Base-by-base conservation (phyloP, 2,329 filamentous ascomycete genomes). In the Mycosphaerella sp. region DNA sequence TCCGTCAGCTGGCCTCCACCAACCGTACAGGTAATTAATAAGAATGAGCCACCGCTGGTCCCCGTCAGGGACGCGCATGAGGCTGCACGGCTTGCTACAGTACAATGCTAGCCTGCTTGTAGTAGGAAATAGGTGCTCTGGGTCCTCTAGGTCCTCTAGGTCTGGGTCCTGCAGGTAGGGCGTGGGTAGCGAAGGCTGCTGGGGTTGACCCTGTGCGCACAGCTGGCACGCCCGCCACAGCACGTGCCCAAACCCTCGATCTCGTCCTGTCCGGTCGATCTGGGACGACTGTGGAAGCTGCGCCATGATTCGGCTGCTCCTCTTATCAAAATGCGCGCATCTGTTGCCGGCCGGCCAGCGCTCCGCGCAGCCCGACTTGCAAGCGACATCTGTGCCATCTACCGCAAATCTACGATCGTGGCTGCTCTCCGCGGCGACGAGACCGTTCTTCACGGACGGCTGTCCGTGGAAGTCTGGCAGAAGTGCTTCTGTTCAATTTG, bases 181-280 rank as follows among this genome's bases (percentile, higher is more conserved):
- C 4, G 30, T 5, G 10, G 4, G 30, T 8, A 34, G 30, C 30
- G 10, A 8, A 34, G 10, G 30, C 21, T 34, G 30, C 13, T 34
- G 30, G 30, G 30, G 7, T 12, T 10, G 30, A 34, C 30, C 30
- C 30, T 34, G 30, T 8, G 30, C 30, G 10, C 10, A 43, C 41
- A 36, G 49, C 17, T 45, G 12, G 44, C 28, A 25, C 21, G 21
- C 5, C 6, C 21, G 21, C 21, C 21, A 25, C 21, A 32, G 35
- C 41, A 47, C 39, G 49, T 52, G 49, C 18, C 18, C 21, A 17
- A 14, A 42, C 44, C 49, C 37, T 52, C 49, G 49, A 52, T 52
- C 43, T 36, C 36, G 17, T 37, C 30, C 36, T 28, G 27, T 40
- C 35, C 43, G 30, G 44, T 45, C 41, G 49, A 51, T 52, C 43